A percentile compares a stretch with the other conserved stretches of the same genome.
Evolutionary conservation across 208 protist genomes (phyloP).

Genomic region (Angomonas ambiguus): DNA sequence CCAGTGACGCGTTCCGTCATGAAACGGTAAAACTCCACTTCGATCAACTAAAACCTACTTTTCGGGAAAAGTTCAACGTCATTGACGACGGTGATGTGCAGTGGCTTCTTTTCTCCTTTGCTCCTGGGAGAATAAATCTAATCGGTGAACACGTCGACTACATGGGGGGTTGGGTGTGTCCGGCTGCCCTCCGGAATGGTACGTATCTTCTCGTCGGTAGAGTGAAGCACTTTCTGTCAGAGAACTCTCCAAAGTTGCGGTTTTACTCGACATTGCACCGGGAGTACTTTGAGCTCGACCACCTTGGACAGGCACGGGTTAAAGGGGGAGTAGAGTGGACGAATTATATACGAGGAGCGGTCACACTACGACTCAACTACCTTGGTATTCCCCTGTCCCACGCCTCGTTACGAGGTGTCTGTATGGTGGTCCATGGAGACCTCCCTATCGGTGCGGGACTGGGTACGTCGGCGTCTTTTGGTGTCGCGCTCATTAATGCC

Average conservation of each 20-base stretch:
- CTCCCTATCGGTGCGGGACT: constrained; percentile 84
- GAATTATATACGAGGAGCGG: constrained; percentile 57
- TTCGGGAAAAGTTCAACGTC: constrained; percentile 53
- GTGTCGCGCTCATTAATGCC: constrained; percentile 56
- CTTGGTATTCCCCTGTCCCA: constrained; percentile 37
- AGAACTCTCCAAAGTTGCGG: constrained; percentile 38
- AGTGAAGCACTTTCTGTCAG: constrained; percentile 35
- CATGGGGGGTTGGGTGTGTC: constrained; percentile 78
- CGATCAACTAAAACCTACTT: constrained; percentile 43
- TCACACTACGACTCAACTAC: constrained; percentile 48
- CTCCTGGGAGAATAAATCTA: constrained; percentile 86
- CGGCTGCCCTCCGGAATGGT: constrained; percentile 48
- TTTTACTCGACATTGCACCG: constrained; percentile 53
- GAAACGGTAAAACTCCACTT: constrained; percentile 45
- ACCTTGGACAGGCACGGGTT: constrained; percentile 7
- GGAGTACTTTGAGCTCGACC: constrained; percentile 50
- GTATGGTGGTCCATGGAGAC: constrained; percentile 67
- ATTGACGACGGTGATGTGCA: constrained; percentile 44
- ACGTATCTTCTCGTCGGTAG: constrained; percentile 71
- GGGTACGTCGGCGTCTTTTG: constrained; percentile 80
- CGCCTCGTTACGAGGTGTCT: constrained; percentile 38
- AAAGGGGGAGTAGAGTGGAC: constrained; percentile 46
- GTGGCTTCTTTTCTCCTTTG: constrained; percentile 72
- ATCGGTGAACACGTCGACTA: constrained; percentile 93
- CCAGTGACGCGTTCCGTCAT: constrained; percentile 19